Percentiles rank a stretch among this genome's conserved stretches.
These are phyloP conservation scores for Mycena alexandri DNA, from an alignment of 768 basidiomycete genomes.

Conservation along the genomic window DNA sequence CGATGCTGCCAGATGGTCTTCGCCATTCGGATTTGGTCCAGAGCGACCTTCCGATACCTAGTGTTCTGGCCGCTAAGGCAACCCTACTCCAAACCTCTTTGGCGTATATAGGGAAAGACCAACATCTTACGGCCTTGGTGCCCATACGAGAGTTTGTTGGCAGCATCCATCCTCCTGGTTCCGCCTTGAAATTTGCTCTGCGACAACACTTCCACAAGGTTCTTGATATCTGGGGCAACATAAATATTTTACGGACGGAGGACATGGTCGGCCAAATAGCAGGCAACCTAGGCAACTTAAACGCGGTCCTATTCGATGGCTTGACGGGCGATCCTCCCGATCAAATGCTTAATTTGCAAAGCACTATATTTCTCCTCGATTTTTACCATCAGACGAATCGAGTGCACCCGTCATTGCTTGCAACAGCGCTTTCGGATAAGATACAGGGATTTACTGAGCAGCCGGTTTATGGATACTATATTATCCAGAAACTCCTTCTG, in stretches of 20 bases:
- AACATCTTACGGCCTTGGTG: conserved; percentile 7
- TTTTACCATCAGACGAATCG: background rate
- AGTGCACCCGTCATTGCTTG: background rate
- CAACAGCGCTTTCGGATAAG: background rate
- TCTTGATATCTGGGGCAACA: conserved; percentile 18
- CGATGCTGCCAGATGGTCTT: conserved; percentile 19
- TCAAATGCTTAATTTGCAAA: background rate
- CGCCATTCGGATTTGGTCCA: conserved; percentile 14
- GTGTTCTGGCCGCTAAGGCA: conserved; percentile 13
- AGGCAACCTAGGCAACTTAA: conserved; percentile 8
- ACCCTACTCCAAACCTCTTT: conserved; percentile 12
- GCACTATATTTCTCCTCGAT: background rate
- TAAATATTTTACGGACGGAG: background rate
- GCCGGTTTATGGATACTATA: conserved; percentile 1
- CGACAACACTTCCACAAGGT: conserved; percentile 12
- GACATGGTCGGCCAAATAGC: conserved; percentile 4
- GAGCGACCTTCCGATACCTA: background rate
- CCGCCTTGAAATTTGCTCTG: background rate
- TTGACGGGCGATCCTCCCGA: background rate
- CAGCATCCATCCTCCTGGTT: conserved; percentile 5
- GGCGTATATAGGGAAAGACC: conserved; percentile 2
- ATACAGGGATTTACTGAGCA: background rate
- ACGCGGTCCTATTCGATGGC: background rate
- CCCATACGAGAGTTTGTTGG: conserved; percentile 18
- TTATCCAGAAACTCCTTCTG: background rate